Conservation (phyloP, 2,329 filamentous ascomycete species). For the Penicillium sp. region DNA sequence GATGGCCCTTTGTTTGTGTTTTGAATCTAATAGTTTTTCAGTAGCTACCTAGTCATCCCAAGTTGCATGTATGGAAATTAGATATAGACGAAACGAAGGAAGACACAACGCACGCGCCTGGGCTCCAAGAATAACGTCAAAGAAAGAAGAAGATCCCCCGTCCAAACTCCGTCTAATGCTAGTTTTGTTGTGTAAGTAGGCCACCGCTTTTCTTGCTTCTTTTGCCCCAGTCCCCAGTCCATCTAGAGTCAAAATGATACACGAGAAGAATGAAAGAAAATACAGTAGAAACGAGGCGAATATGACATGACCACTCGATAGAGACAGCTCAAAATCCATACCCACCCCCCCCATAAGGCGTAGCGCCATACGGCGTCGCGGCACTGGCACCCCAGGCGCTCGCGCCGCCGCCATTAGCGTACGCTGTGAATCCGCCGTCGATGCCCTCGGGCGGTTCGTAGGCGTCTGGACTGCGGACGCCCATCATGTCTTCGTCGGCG, state of each 20-base stretch:
- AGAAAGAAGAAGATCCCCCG: neutral
- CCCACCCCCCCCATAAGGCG: conserved; percentile 31
- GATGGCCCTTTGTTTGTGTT: too few relatives aligned
- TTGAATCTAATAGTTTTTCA: too few relatives aligned
- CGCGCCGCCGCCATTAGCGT: conserved; percentile 53
- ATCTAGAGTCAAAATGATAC: neutral
- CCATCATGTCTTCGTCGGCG: conserved; percentile 54
- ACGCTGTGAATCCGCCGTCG: conserved; percentile 47
- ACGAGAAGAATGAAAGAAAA: neutral
- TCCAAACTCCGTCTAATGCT: conserved; percentile 1
- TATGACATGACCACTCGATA: neutral
- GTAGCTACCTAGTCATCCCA: neutral
- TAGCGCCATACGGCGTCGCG: conserved; percentile 63
- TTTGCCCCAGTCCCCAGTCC: neutral
- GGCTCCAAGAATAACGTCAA: neutral
- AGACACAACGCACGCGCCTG: neutral
- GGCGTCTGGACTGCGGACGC: conserved; percentile 55
- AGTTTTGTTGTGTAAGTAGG: neutral
- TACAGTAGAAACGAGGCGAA: neutral
- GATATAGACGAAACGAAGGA: neutral
- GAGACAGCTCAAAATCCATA: conserved; percentile 32
- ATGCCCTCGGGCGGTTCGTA: conserved; percentile 53
- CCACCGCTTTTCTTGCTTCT: neutral
- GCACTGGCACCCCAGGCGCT: conserved; percentile 70
- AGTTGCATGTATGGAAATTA: neutral